Conservation (phyloP, 768 basidiomycete species). For the Gloeopeniophorella convolvens region DNA sequence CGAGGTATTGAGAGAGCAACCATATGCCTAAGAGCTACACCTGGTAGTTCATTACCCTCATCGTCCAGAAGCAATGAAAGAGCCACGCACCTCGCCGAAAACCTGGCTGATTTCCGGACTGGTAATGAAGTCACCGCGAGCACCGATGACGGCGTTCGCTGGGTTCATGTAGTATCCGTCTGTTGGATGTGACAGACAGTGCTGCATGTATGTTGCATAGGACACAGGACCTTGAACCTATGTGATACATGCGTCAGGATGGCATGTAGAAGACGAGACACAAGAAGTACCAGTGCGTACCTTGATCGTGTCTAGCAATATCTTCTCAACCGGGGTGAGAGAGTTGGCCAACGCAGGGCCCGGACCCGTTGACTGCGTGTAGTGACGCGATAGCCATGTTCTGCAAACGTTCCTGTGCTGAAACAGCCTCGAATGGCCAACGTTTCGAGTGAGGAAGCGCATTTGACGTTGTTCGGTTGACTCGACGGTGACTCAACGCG, state of each 20-base stretch:
- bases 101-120: conserved; percentile 95
- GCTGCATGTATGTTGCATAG: conserved; percentile 85
- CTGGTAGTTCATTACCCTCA: conserved; percentile 35
- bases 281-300: conserved; percentile 31
- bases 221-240: conserved; percentile 88
- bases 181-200: conserved; percentile 83
- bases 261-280: background rate
- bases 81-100: conserved; percentile 81
- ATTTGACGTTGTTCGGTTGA: conserved; percentile 5
- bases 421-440: background rate
- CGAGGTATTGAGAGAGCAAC: conserved; percentile 72
- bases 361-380: background rate
- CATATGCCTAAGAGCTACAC: conserved; percentile 80
- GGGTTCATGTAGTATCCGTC: conserved; percentile 89
- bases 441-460: conserved; percentile 2
- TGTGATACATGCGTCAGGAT: background rate
- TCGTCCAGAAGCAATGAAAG: conserved; percentile 4
- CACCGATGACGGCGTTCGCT: conserved; percentile 71
- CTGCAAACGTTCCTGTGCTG: background rate
- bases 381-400: background rate
- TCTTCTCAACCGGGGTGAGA: conserved; percentile 44
- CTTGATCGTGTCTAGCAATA: conserved; percentile 67
- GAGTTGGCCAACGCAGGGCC: too few species aligned
- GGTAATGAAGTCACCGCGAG: conserved; percentile 89
- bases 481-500: conserved; percentile 7